Conservation (phyloP, 148 eudicot species). For the Pharnaceum exiguum region DNA sequence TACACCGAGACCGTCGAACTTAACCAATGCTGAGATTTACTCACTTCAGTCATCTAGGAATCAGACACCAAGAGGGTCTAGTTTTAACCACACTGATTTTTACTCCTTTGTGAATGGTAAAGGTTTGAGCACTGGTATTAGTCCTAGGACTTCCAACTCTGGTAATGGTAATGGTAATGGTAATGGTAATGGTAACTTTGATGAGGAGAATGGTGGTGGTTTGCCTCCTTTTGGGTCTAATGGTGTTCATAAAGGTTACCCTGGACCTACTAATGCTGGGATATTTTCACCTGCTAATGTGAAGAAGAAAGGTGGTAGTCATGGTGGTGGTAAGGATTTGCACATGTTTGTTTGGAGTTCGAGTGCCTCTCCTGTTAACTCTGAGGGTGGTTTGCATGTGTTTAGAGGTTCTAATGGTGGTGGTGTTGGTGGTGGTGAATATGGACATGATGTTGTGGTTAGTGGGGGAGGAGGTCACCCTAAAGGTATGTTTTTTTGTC, state of each 20-base stretch:
- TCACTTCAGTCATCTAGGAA: slow-evolving; percentile 68
- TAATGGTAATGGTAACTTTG: too few species aligned
- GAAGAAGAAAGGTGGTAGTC: slow-evolving; percentile 27
- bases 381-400: slow-evolving; percentile 89
- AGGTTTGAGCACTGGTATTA: slow-evolving; percentile 37
- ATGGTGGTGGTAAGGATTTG: slow-evolving; percentile 59
- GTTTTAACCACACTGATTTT: slow-evolving; percentile 77
- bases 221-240: slow-evolving; percentile 22
- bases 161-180: too few species aligned
- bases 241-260: slow-evolving; percentile 46
- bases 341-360: slow-evolving; percentile 85
- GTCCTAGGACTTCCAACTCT: slow-evolving; percentile 62
- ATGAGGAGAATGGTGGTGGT: slow-evolving; percentile 56
- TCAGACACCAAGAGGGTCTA: slow-evolving; percentile 76
- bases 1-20: slow-evolving; percentile 69
- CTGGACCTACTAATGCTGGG: slow-evolving; percentile 59
- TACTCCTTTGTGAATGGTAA: slow-evolving; percentile 60
- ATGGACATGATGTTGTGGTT: slow-evolving; percentile 55
- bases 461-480: slow-evolving; percentile 50
- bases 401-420: slow-evolving; percentile 50
- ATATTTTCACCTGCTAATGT: slow-evolving; percentile 59
- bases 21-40: slow-evolving; percentile 80
- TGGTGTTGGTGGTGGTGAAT: slow-evolving; percentile 30
- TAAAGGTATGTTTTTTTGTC: slow-evolving; percentile 43
- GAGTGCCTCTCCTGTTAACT: slow-evolving; percentile 64